Conservation (phyloP, 2,329 filamentous ascomycete genomes). For the Diaporthe batatas region DNA sequence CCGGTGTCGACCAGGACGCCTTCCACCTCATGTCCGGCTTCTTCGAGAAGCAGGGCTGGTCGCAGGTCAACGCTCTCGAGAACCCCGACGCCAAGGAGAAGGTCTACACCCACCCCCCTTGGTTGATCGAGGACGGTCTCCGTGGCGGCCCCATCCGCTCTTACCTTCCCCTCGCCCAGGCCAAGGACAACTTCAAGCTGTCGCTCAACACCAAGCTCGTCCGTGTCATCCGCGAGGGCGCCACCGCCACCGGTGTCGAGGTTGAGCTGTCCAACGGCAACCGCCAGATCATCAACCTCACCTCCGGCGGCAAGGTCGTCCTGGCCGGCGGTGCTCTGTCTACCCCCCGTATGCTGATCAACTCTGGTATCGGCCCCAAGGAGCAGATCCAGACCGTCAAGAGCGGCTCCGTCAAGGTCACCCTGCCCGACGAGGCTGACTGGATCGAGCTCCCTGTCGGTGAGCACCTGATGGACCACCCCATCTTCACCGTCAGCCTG, state of each 20-base stretch:
- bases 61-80: constrained; percentile 42
- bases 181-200: constrained; percentile 46
- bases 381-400: constrained; percentile 44
- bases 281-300: constrained; percentile 46
- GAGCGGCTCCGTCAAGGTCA: constrained; percentile 41
- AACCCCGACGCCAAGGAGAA: constrained; percentile 43
- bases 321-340: constrained; percentile 47
- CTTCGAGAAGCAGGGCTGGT: constrained; percentile 42
- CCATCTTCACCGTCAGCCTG: constrained; percentile 48
- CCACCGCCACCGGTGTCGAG: constrained; percentile 46
- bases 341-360: constrained; percentile 44
- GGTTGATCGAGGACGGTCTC: constrained; percentile 43
- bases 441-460: constrained; percentile 49
- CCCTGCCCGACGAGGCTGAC: constrained; percentile 45
- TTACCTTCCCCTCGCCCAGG: constrained; percentile 46
- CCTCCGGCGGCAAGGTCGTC: constrained; percentile 45
- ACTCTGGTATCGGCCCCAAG: constrained; percentile 42
- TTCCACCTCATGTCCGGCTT: constrained; percentile 42
- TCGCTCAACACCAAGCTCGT: constrained; percentile 47
- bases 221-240: constrained; percentile 44
- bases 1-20: constrained; percentile 43
- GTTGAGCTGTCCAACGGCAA: constrained; percentile 43
- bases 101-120: constrained; percentile 44
- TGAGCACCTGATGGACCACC: constrained; percentile 45
- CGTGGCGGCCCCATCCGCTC: constrained; percentile 45